Evolutionary conservation across 345 rosid genomes (phyloP).

Genomic region (Hibiscus tridactylites): DNA sequence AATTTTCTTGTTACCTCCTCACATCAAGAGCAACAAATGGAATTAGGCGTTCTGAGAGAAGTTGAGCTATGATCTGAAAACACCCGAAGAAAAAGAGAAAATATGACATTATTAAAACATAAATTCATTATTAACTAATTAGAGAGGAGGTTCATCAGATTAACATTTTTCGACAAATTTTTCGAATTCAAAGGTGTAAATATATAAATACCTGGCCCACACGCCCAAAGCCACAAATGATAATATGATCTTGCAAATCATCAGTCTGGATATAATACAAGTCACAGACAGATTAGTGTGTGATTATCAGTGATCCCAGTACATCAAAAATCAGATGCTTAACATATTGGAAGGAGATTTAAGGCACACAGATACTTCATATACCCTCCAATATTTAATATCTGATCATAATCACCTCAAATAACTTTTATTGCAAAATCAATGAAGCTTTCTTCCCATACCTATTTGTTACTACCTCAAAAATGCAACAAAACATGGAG

Average conservation of each 20-base stretch:
- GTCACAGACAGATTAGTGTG: conserved; percentile 9
- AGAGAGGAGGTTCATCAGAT: conserved; percentile 1
- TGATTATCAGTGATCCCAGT: neutral
- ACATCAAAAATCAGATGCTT: neutral
- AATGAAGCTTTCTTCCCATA: neutral
- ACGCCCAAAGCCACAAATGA: conserved; percentile 95
- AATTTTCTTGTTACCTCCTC: conserved; percentile 57
- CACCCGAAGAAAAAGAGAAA: conserved; percentile 11
- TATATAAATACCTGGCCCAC: conserved; percentile 75
- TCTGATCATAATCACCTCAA: neutral
- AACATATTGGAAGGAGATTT: neutral
- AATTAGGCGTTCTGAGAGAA: conserved; percentile 91
- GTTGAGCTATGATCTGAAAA: conserved; percentile 93
- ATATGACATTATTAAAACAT: conserved; percentile 2
- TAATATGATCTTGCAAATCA: conserved; percentile 96
- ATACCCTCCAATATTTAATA: neutral
- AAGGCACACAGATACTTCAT: neutral
- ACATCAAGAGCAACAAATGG: conserved; percentile 98
- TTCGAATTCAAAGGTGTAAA: conserved; percentile 4
- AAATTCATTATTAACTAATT: neutral
- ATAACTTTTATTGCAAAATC: neutral
- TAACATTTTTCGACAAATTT: conserved; percentile 3
- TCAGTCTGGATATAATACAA: conserved; percentile 62
- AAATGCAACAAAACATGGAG: neutral
- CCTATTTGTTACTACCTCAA: neutral